Base-by-base conservation (phyloP, 805 yeast genomes). In the Ogataea nonfermentans region DNA sequence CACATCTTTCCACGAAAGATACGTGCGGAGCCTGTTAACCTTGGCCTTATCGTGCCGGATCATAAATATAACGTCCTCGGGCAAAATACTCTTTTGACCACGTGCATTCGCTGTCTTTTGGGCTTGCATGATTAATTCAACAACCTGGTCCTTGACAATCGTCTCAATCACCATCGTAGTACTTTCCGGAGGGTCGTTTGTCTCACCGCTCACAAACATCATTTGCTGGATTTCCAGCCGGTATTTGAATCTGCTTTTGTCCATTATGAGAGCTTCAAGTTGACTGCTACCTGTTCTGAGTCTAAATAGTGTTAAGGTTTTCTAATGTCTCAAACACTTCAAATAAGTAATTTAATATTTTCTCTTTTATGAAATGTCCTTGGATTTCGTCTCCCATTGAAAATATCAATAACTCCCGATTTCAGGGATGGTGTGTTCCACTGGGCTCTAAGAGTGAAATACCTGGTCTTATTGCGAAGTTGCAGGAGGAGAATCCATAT, bases 181-280 rank as follows among this genome's bases (percentile, higher is more conserved):
- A 48, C 86, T 95, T 11, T 83, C 74, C 0, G 97, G 95, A 2
- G 98, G 95, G 54, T 93, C 99, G 51, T 85, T 86, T 0, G 93
- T 79, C 60, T 93, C 98, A 2, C 99, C 99, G 40, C 84, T 75
- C 40, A 93, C 99, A 69, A 93, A 93, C 99, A 93, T 93, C 99
- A 93, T 93, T 68, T 86, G 93, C 63, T 93, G 99, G 55, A 93
- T 93, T 67, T 93, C 99, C 26, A 85, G 77, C 41, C 95, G 71
- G 62, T 91, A 93, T 57, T 82, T 80, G 66, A 85, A 81, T 58
- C 79, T 79, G 39, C 67, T 48, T 35, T 51, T 53, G 32, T 56
- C 57, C 41, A 37, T 37, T 5, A 6, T 19, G 22, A 6, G 22
- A 19, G 22, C 22, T 8, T 19, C 22, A 19, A 19, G 22, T 8